Evolutionary conservation across 257 asterid species (phyloP), one percentile per base, ranked within the genome.

Genomic region (Nicotiana attenuata): DNA sequence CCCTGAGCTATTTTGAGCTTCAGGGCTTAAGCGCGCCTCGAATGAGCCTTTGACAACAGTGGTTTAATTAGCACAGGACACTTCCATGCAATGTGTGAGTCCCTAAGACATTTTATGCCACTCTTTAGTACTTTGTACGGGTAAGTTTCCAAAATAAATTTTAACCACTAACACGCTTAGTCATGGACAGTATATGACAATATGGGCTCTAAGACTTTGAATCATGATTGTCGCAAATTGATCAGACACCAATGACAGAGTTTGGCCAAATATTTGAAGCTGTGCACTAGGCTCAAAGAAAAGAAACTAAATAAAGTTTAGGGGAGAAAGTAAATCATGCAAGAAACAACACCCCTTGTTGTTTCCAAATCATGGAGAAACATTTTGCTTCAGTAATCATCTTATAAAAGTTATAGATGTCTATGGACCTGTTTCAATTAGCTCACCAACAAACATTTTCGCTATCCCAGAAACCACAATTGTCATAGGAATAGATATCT

Each of bases 391-490:
- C 79, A 73, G 26, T 38, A 24, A 73, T 24, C 26, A 24, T 73
- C 79, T 22, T 47, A 10, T 45, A 24, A 45, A 73, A 50, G 16
- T 73, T 29, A 10, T 11, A 50, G 79, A 77, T 56, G 50, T 77
- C 31, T 59, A 28, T 29, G 65, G 24, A 56, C 93, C 92, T 86
- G 92, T 91, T 85, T 92, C 93, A 82, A 91, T 90, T 67, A 93
- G 97, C 92, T 92, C 98, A 66, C 99, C 98, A 0, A 93, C 97
- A 78, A 95, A 92, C 97, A 93, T 92, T 83, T 95, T 95, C 65
- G 97, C 98, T 33, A 91, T 92, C 82, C 98, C 97, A 67, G 97
- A 94, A 52, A 89, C 93, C 84, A 95, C 98, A 45, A 93, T 93
- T 56, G 93, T 91, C 95, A 92, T 89, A 65, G 96, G 99, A 55